Evolutionary conservation across 352 stramenopile species (phyloP), one percentile per base, ranked within the genome.

Genomic region (Phytophthora syringae): DNA sequence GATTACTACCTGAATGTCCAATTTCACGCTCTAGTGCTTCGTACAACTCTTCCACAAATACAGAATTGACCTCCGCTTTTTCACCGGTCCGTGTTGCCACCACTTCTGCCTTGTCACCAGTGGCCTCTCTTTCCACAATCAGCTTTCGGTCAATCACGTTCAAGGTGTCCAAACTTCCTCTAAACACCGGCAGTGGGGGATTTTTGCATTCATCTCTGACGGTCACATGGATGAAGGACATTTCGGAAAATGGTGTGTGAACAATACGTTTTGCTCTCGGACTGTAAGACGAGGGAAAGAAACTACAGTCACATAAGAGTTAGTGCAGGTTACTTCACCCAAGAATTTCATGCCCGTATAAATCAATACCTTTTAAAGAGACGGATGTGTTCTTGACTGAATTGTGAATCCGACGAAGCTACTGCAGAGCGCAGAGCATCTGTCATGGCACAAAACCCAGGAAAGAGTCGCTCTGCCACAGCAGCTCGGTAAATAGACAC

Each of bases 401-500:
- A 64, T 47, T 59, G 42, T n/a, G 64, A 30, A 20, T 65, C 27
- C 3, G 60, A 42, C 2, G 39, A 61, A 37, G 48, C 24, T 58
- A 82, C 70, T 25, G 64, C 53, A 48, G 37, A 56, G 51, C 60
- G 42, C 53, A 89, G 15, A 22, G 65, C 51, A 20, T 61, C 42
- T n/a, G 54, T 48, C 22, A 86, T 73, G 7, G 53, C 27, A 24
- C 67, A 40, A 7, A 45, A 49, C 2, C 72, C 60, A 25, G 66
- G 57, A 52, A 82, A 89, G 16, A 92, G 49, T 2, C 70, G 62
- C 49, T 79, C 59, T 6, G 70, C 79, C 0, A 86, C 68, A 18
- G 68, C 66, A 52, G 82, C 75, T 42, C 79, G 76, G 55, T 80
- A 80, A 32, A 92, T 79, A 18, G 63, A 62, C 3, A 79, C 63